Conservation (phyloP, 148 eudicot species). For the Vaccinium darrowii region DNA sequence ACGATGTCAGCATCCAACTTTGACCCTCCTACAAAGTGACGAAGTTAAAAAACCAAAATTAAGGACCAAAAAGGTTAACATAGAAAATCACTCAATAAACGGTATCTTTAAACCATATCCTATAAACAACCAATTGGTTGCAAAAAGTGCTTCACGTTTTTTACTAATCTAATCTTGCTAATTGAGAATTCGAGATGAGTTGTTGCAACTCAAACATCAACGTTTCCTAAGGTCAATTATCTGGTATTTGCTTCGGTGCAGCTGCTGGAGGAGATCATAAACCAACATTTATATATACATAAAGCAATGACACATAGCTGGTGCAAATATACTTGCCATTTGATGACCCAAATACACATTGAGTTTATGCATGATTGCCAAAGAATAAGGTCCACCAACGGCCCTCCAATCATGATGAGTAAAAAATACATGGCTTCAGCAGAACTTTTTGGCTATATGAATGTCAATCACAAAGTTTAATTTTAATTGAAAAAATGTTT, state of each 20-base stretch:
- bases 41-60: neutral
- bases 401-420: neutral
- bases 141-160: neutral
- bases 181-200: neutral
- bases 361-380: neutral
- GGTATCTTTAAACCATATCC: neutral
- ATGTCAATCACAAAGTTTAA: neutral
- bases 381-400: neutral
- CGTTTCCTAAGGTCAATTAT: too few species aligned
- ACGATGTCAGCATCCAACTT: slow-evolving; percentile 45
- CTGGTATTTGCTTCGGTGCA: neutral
- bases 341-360: neutral
- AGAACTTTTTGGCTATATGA: neutral
- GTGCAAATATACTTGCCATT: neutral
- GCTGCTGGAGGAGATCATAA: neutral
- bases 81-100: neutral
- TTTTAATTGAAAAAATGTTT: neutral
- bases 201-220: neutral
- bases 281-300: neutral
- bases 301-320: neutral
- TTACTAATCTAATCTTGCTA: neutral
- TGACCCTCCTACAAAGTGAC: slow-evolving; percentile 28
- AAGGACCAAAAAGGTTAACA: neutral
- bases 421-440: neutral
- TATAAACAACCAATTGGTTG: neutral